Percentiles rank a stretch among this genome's conserved stretches.
These are phyloP conservation scores for Pyrenochaeta sp. DNA, from an alignment of 2,329 filamentous ascomycete genomes.

Conservation along the genomic window DNA sequence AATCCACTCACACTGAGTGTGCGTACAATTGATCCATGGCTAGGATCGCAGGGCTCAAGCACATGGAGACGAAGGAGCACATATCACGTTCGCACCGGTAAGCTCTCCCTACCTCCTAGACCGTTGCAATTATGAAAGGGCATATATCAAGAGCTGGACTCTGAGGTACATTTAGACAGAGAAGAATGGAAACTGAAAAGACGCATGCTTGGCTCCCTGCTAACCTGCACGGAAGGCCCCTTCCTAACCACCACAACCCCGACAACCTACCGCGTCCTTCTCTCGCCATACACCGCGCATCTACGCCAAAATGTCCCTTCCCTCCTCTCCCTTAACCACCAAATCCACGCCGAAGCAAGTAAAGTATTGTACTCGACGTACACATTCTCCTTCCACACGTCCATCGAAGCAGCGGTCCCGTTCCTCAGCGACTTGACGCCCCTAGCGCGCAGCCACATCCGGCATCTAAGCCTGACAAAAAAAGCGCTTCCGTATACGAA, in stretches of 20 bases:
- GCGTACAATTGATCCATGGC: conserved; percentile 55
- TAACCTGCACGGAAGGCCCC: conserved; percentile 42
- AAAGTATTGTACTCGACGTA: conserved; percentile 65
- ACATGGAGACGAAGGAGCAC: conserved; percentile 47
- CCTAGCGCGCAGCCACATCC: conserved; percentile 57
- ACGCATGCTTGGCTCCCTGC: conserved; percentile 13
- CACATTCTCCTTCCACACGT: conserved; percentile 66
- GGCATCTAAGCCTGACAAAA: conserved; percentile 64
- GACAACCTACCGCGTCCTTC: conserved; percentile 65
- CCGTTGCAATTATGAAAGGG: conserved; percentile 5
- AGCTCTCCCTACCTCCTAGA: conserved; percentile 12
- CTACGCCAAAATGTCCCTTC: conserved; percentile 53
- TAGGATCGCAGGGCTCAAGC: conserved; percentile 31
- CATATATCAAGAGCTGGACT: not conserved
- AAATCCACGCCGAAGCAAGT: conserved; percentile 64
- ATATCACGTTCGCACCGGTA: conserved; percentile 50
- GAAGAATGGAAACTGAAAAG: not conserved
- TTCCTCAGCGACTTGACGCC: conserved; percentile 67
- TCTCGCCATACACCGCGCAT: conserved; percentile 54
- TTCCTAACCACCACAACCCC: conserved; percentile 55
- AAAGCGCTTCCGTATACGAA: conserved; percentile 62
- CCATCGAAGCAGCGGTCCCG: conserved; percentile 67
- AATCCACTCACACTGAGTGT: conserved; percentile 51
- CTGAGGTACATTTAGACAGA: not conserved
- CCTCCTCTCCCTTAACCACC: conserved; percentile 37